phyloP scores from a whole-genome alignment of 345 rosid genomes.

The Eucalyptus melliodora region DNA sequence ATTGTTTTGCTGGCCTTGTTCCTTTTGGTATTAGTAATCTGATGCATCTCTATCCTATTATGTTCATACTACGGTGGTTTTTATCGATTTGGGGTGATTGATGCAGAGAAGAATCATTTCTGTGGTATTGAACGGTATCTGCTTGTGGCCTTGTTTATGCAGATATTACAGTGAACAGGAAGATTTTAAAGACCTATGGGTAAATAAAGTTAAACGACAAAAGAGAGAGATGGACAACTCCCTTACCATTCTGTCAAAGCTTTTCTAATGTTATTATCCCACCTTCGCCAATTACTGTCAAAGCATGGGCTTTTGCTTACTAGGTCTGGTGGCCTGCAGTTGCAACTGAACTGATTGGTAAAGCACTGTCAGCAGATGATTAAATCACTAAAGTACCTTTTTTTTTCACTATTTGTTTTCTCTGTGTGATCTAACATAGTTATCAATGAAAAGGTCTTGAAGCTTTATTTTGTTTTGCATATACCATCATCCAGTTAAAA shows the following conservation, averaged over 20 bases:
- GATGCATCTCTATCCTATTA: background rate
- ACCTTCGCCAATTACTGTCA: constrained; percentile 14
- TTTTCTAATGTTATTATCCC: constrained; percentile 13
- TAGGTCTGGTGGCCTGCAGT: constrained; percentile 16
- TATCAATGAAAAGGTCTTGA: constrained; percentile 8
- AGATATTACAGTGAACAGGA: constrained; percentile 46
- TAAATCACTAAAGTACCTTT: constrained; percentile 12
- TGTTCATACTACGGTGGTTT: background rate
- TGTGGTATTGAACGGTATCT: constrained; percentile 16
- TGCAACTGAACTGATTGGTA: constrained; percentile 13
- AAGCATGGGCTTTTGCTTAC: constrained; percentile 1
- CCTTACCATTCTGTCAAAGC: constrained; percentile 22
- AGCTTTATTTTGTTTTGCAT: constrained; percentile 57
- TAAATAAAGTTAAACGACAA: constrained; percentile 32
- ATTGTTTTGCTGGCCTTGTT: background rate
- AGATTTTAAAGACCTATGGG: constrained; percentile 34
- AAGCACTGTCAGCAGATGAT: constrained; percentile 8
- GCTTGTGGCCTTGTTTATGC: constrained; percentile 48
- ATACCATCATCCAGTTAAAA: constrained; percentile 47
- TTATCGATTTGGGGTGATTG: background rate
- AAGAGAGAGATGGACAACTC: constrained; percentile 36
- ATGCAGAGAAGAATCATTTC: background rate
- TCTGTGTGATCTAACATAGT: background rate
- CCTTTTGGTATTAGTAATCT: background rate
- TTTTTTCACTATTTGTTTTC: background rate